Evolutionary conservation across 2,329 filamentous ascomycete species (phyloP).

Genomic region (Penicillium fuscoglaucum): DNA sequence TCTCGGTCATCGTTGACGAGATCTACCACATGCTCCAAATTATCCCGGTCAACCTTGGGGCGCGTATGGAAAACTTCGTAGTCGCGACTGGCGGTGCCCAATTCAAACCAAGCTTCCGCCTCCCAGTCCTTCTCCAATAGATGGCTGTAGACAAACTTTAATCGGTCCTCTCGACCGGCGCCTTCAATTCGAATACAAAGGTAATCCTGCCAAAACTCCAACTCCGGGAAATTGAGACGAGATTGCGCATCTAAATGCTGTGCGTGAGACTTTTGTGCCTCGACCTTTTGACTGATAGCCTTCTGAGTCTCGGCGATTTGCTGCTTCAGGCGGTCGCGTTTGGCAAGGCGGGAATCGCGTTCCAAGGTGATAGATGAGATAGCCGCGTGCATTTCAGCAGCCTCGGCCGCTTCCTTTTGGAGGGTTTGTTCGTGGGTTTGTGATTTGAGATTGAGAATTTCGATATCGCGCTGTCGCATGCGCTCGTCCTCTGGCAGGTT

Average conservation of each 20-base stretch:
- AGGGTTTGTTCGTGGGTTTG: constrained; percentile 57
- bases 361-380: constrained; percentile 58
- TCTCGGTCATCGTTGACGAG: constrained; percentile 61
- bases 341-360: constrained; percentile 55
- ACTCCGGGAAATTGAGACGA: constrained; percentile 85
- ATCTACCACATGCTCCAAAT: constrained; percentile 57
- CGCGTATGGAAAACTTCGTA: constrained; percentile 80
- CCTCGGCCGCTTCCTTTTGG: constrained; percentile 62
- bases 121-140: constrained; percentile 86
- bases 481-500: constrained; percentile 74
- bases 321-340: constrained; percentile 56
- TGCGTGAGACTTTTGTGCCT: constrained; percentile 54
- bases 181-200: constrained; percentile 88
- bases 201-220: constrained; percentile 94
- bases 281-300: constrained; percentile 47
- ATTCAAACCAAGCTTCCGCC: constrained; percentile 88
- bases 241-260: constrained; percentile 78
- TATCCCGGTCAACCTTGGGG: constrained; percentile 62
- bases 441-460: constrained; percentile 65
- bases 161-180: constrained; percentile 74
- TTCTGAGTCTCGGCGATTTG: constrained; percentile 55
- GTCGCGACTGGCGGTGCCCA: constrained; percentile 76
- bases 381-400: constrained; percentile 61
- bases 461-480: constrained; percentile 83
- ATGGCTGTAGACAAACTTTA: constrained; percentile 89